Conservation (phyloP, 352 stramenopile species). For the Globisporangium alternatum region DNA sequence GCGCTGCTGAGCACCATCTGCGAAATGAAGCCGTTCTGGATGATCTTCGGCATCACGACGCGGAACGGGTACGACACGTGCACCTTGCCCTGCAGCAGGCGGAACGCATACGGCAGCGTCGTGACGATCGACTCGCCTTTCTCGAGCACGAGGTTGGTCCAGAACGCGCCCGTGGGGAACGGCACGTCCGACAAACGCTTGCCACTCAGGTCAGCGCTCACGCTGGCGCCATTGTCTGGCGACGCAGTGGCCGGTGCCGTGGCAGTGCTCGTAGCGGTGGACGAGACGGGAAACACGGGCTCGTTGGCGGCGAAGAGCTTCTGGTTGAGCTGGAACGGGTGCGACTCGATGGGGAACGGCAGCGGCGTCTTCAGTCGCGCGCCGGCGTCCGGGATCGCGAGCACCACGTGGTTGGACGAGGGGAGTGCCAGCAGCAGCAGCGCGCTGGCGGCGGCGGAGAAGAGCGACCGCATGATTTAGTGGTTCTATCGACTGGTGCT, state of each 20-base stretch:
- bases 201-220: not conserved
- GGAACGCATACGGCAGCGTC: constrained; percentile 70
- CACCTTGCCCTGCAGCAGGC: constrained; percentile 50
- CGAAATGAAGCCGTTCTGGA: constrained; percentile 70
- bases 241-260: not conserved
- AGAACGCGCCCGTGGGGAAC: constrained; percentile 80
- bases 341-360: constrained; percentile 50
- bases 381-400: constrained; percentile 13
- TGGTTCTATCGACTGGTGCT: constrained; percentile 10
- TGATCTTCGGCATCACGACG: constrained; percentile 52
- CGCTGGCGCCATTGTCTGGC: not conserved
- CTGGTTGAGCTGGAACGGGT: constrained; percentile 49
- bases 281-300: not conserved
- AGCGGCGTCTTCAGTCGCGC: constrained; percentile 20
- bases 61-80: constrained; percentile 80
- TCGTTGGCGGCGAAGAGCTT: constrained; percentile 51
- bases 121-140: constrained; percentile 52
- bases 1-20: constrained; percentile 54
- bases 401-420: constrained; percentile 7
- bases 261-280: not conserved
- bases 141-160: constrained; percentile 78
- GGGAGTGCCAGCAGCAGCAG: constrained; percentile 13
- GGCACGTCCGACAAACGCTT: constrained; percentile 43
- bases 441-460: not conserved
- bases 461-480: constrained; percentile 1